Base-by-base conservation (phyloP, 169 alveolate genomes). In the Babesia ovata region DNA sequence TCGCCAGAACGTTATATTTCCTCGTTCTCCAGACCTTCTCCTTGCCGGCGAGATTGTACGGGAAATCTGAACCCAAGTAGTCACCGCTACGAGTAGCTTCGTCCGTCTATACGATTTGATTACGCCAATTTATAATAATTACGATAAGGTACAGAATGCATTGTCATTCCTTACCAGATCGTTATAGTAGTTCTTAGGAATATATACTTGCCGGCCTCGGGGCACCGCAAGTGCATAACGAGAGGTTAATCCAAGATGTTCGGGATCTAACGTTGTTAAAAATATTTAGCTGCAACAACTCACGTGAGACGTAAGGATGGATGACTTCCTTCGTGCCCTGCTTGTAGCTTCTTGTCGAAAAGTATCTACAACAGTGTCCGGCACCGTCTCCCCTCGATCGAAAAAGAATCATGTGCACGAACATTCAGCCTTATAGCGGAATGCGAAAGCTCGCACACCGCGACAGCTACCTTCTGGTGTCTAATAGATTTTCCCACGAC, bases 31-130 rank as follows among this genome's bases (percentile, higher is more conserved):
- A 92, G 21, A 61, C 72, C 36, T 78, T 74, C 75, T 86, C 86
- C 50, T 76, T 67, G 56, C 91, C 86, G 39, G 74, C 76, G 70
- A 92, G 74, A 63, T 70, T 82, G 85, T 71, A 90, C 21, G 96
- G 95, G 65, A 69, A 88, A 53, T 92, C 96, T 14, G 61, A 65
- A 21, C 96, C 96, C 66, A 92, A 61, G 70, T 84, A 79, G 50
- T 88, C 95, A 14, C 96, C 96, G 56, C 92, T 87, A 24, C 96
- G 69, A 42, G 89, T 48, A 22, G 78, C 29, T 57, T 90, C 94
- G 24, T 69, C 74, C 16, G 52, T 45, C 90, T 84, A 49, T 6
- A 29, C 19, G 1, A 52, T 11, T 22, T 7, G 19, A 26, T 42
- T 16, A 48, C 11, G 28, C 6, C 44, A 2, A 0, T 14, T 22